Evolutionary conservation across 352 stramenopile genomes (phyloP), one percentile per base, ranked within the genome.

Genomic region (Phytophthora sojae): DNA sequence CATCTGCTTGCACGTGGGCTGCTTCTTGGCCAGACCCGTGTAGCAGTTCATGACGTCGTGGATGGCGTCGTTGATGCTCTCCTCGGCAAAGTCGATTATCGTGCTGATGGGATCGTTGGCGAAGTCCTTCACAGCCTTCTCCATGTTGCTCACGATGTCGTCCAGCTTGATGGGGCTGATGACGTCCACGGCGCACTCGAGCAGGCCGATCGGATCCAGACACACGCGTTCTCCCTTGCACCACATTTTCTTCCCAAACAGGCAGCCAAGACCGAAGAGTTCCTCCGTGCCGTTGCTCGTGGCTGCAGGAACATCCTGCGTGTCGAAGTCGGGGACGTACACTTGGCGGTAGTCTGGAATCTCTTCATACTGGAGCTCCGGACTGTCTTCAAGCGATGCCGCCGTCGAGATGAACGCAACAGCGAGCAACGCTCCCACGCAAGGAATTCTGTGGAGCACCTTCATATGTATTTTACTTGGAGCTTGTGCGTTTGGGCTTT

Each of bases 101-200:
- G 50, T 56, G 50, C 50, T 56, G 11, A 56, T 56, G 23, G 50
- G 50, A 4, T 56, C 50, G 50, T 37, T 56, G 19, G 50, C 21
- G 12, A 56, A 56, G 14, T 56, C 50, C 25, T 56, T 56, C 6
- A 56, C 50, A 3, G 50, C 50, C 15, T 56, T 56, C 5, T 23
- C 50, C 50, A 56, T 56, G 50, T 56, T 37, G 21, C 9, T 8
- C n/a, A 14, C 50, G 23, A 56, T 56, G 23, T 56, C 50, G 50
- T 56, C 50, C 11, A 56, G 50, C 23, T 56, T 56, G 14, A 56
- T 56, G 21, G 50, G 50, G 50, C 50, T 56, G 50, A 56, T 56
- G 11, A 25, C 25, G 25, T 56, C 50, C 12, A 56, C 50, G 23
- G 50, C 50, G 50, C 50, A 56, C 25, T 56, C 50, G 4, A 57